phyloP scores from a whole-genome alignment of 1,284 basidiomycete species.

The Ganoderma lucidum region DNA sequence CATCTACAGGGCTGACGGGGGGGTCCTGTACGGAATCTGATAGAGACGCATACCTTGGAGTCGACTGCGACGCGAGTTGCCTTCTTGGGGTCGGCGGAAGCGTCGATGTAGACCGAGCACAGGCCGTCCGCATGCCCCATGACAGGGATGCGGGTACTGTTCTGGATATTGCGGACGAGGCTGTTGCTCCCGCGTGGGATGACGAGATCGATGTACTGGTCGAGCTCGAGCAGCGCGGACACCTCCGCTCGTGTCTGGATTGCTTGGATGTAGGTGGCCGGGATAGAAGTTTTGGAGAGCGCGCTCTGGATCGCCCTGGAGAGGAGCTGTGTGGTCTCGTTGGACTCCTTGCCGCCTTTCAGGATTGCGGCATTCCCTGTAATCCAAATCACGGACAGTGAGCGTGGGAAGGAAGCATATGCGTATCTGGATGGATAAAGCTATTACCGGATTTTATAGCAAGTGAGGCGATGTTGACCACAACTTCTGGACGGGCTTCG shows the following conservation, averaged over 20 bases:
- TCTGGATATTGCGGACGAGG: conserved; percentile 90
- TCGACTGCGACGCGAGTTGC: conserved; percentile 87
- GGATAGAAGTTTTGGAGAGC: conserved; percentile 76
- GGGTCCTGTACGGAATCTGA: background rate
- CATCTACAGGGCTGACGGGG: background rate
- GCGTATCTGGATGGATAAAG: background rate
- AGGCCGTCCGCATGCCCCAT: conserved; percentile 99
- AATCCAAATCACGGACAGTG: background rate
- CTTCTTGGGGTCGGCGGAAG: conserved; percentile 80
- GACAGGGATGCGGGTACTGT: conserved; percentile 92
- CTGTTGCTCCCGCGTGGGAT: conserved; percentile 96
- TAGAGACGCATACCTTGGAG: conserved; percentile 75
- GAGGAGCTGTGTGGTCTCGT: conserved; percentile 78
- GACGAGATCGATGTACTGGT: conserved; percentile 95
- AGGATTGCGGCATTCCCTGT: conserved; percentile 93
- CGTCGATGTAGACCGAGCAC: conserved; percentile 91
- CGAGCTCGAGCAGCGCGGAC: conserved; percentile 84
- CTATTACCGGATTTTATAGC: conserved; percentile 93
- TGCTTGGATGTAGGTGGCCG: conserved; percentile 87
- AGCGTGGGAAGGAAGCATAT: background rate
- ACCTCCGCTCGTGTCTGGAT: conserved; percentile 96
- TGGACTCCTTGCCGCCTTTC: conserved; percentile 97
- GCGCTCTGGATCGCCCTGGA: conserved; percentile 85
- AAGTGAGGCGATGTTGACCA: conserved; percentile 95
- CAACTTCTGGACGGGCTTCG: conserved; percentile 97